These are phyloP conservation scores for Elongisporangium undulatum DNA, from an alignment of 352 stramenopile genomes.

Conservation along the genomic window DNA sequence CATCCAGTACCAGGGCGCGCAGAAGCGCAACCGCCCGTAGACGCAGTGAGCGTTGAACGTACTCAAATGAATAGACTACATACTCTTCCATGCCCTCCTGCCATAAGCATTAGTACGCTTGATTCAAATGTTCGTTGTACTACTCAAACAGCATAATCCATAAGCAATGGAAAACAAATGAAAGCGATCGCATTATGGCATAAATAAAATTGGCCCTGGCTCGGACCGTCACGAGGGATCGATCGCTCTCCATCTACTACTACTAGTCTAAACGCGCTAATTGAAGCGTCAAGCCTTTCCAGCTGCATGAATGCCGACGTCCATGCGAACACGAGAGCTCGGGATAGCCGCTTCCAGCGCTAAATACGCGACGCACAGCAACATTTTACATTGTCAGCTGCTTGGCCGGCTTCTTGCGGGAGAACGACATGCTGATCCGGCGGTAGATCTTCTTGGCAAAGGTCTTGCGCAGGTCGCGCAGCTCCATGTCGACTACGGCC, in stretches of 20 bases:
- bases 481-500: conserved; percentile 58
- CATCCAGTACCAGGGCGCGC: conserved; percentile 44
- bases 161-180: neutral
- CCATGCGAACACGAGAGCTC: conserved; percentile 6
- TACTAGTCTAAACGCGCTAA: conserved; percentile 1
- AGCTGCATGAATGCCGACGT: conserved; percentile 19
- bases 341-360: neutral
- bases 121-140: too few species aligned
- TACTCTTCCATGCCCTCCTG: neutral
- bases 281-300: conserved; percentile 1
- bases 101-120: neutral
- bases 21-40: conserved; percentile 17
- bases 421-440: conserved; percentile 29
- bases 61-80: neutral
- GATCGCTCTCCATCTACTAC: neutral
- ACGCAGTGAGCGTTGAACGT: neutral
- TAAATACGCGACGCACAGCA: neutral
- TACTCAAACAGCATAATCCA: too few species aligned
- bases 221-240: neutral
- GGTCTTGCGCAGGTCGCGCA: conserved; percentile 56
- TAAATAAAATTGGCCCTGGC: neutral
- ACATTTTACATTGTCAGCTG: neutral
- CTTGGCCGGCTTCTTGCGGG: conserved; percentile 17
- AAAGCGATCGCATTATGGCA: neutral
- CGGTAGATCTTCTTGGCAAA: conserved; percentile 57